A percentile compares a stretch with the other conserved stretches of the same genome.
Conservation (phyloP, 2,329 filamentous ascomycete genomes). For the Chaetomium sp. region DNA sequence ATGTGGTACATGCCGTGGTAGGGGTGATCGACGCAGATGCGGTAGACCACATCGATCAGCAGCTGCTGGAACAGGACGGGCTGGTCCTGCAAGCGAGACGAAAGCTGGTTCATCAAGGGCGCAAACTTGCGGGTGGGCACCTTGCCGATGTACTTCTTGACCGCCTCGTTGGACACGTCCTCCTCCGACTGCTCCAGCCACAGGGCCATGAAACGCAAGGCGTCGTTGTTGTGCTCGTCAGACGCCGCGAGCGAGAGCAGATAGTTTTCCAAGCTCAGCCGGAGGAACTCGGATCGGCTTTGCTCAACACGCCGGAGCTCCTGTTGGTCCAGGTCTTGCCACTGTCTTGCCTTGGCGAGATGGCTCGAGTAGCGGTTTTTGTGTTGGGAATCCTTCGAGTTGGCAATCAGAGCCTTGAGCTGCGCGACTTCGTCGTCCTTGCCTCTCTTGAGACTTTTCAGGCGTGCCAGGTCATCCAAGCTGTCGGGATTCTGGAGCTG, state of each 20-base stretch:
- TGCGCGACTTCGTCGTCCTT: constrained; percentile 76
- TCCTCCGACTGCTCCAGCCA: constrained; percentile 88
- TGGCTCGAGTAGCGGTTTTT: constrained; percentile 53
- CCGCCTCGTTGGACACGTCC: constrained; percentile 68
- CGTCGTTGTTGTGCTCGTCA: constrained; percentile 82
- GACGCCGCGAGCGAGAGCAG: constrained; percentile 76
- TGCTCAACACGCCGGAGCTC: constrained; percentile 75
- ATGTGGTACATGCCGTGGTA: constrained; percentile 98
- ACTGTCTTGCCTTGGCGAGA: constrained; percentile 69
- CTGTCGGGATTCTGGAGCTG: constrained; percentile 84
- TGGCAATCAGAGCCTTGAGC: constrained; percentile 54
- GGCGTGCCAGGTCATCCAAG: constrained; percentile 74
- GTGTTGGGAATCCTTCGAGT: constrained; percentile 45
- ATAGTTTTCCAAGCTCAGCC: constrained; percentile 88
- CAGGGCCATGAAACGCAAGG: constrained; percentile 83
- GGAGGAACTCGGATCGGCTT: constrained; percentile 75
- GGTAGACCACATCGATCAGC: constrained; percentile 65
- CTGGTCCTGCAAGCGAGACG: constrained; percentile 77
- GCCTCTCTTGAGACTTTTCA: constrained; percentile 70
- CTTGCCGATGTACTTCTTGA: constrained; percentile 59
- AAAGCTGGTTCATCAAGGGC: constrained; percentile 87
- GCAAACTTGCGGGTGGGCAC: constrained; percentile 93
- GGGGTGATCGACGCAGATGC: constrained; percentile 87
- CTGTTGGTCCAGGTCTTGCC: constrained; percentile 83
- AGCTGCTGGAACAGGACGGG: constrained; percentile 67